Evolutionary conservation across 345 rosid genomes (phyloP), one percentile per base, ranked within the genome.

Genomic region (Excoecaria cochinchinensis): DNA sequence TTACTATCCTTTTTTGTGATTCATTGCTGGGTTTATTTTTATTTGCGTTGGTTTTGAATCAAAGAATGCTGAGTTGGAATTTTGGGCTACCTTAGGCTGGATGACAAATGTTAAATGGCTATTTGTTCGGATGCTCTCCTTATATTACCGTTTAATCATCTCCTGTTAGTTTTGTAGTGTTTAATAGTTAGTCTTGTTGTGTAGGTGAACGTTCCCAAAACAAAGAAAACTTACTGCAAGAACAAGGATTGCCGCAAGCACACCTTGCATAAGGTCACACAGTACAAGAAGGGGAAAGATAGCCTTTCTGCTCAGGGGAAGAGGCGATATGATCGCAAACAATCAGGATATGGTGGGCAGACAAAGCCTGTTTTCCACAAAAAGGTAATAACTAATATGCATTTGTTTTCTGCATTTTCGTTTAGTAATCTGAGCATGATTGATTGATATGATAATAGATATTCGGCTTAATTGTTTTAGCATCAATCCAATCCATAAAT

Each of bases 131-230:
- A 10, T 24, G 63, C 38, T 59, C 38, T 31, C 31, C 31, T 31
- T 31, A 31, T 31, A 31, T 31, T 31, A 31, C 31, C 2, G 31
- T 31, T 31, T 31, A 31, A 31, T 31, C 31, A 31, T 31, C 14
- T 36, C 21, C 6, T 1, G 14, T 14, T 62, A 4, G 10, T 38
- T 15, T 16, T 6, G 36, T 59, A 22, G 38, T 24, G 38, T 59
- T 59, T 59, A 0, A 22, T 67, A 25, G 11, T 24, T 46, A 46
- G 39, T 46, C 22, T 14, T 3, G 15, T 48, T 48, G 71, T 10
- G 50, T 74, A 91, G 97, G 97, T 92, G 89, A 92, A 92, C 77
- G 88, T 90, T 76, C 95, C 95, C 4, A 90, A 92, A 84, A 92
- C 95, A 0, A 92, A 92, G 94, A 92, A 92, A 83, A 77, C 79